phyloP scores from a whole-genome alignment of 345 rosid species.

The Salix purpurea region DNA sequence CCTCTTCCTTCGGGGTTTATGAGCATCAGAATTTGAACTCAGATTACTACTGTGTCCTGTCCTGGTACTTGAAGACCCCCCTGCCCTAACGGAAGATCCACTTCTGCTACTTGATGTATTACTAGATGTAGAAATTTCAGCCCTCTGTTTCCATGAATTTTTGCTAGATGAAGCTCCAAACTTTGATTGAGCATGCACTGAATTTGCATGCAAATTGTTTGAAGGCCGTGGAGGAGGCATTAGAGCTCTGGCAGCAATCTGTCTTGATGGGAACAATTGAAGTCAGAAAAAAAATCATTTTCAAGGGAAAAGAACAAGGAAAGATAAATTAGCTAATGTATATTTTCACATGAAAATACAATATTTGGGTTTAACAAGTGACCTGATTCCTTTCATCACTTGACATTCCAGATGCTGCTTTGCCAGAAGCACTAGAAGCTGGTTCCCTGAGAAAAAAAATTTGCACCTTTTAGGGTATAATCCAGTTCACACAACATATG shows the following conservation, averaged over 20 bases:
- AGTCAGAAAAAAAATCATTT: conserved; percentile 6
- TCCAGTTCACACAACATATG: not conserved
- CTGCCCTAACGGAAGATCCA: conserved; percentile 42
- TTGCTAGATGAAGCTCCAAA: conserved; percentile 64
- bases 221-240: conserved; percentile 96
- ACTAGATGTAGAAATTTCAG: conserved; percentile 46
- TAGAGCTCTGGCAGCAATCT: conserved; percentile 72
- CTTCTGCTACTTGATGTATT: conserved; percentile 56
- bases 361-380: conserved; percentile 3
- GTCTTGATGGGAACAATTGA: conserved; percentile 38
- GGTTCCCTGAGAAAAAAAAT: conserved; percentile 59
- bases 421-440: conserved; percentile 91
- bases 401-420: conserved; percentile 90
- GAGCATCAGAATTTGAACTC: conserved; percentile 93
- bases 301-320: not conserved
- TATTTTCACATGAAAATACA: not conserved
- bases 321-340: not conserved
- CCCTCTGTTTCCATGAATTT: conserved; percentile 40
- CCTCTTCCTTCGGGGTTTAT: conserved; percentile 89
- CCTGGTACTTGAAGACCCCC: conserved; percentile 47
- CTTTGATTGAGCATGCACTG: conserved; percentile 44
- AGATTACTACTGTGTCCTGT: conserved; percentile 80
- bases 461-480: conserved; percentile 6
- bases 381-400: conserved; percentile 98
- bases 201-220: conserved; percentile 30